Evolutionary conservation across 2,329 filamentous ascomycete species (phyloP), one percentile per base, ranked within the genome.

Genomic region (Lanzia echinophila): DNA sequence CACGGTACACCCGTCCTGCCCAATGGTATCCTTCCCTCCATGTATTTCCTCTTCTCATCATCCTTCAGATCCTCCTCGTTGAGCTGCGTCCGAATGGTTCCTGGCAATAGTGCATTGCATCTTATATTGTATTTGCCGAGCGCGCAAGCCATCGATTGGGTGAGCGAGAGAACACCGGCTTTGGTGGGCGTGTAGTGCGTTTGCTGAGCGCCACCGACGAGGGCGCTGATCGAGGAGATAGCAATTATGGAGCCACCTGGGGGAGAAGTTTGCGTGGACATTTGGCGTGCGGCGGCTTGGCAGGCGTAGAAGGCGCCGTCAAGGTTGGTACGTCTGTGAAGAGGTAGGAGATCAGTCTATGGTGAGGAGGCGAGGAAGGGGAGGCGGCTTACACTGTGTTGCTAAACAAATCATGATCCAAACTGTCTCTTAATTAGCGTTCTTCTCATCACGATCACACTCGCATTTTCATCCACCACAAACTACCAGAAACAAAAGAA

Each of bases 151-250:
- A 82, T 83, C 60, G 84, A 89, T 73, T 95, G 90, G 81, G 95
- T 94, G 43, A 95, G 75, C 45, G 82, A 87, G 36, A 88, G 67
- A 2, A 95, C 79, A 2, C 88, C 90, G 0, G 90, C 89, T 70
- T 95, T 95, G 15, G 90, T 95, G 10, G 90, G 88, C 15, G 90
- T 95, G 71, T 95, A 95, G 67, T 95, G 90, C 24, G 82, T 84
- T 72, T 95, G 90, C 45, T 78, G 75, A 0, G 84, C 87, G 42
- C 89, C 90, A 36, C 90, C 90, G 0, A 90, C 86, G 12, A 90
- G 78, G 0, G 87, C 87, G 17, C 79, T 83, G 65, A 90, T 88
- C 60, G 82, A 87, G 7, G 81, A 85, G 38, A 91, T 76, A 51
- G 81, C 87, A 60, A 90, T 92, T 64, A 96, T 94, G 63, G 82